Base-by-base conservation (phyloP, 164 flowering plant genomes). In the Pachysandra terminalis region DNA sequence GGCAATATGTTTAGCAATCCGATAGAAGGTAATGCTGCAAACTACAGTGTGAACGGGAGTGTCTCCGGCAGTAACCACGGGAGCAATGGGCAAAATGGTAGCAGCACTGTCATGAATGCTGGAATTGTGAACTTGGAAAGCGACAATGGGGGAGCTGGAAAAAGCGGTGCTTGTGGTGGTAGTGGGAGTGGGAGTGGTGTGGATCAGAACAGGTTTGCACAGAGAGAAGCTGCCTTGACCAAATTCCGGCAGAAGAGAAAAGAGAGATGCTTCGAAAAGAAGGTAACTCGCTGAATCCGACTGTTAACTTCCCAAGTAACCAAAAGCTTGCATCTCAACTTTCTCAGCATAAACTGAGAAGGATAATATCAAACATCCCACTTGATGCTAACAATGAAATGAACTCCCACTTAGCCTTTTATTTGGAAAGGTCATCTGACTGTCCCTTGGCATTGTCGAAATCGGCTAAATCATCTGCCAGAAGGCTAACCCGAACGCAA, bases 221-320 rank as follows among this genome's bases (percentile, higher is more conserved):
- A 84, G 59, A 83, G 96, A 71, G 91, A 79, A 73, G 96, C 94
- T 56, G 96, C 96, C 51, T 76, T 93, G 80, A 82, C 69, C 74
- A 91, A 91, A 66, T 93, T 88, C 74, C 86, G 93, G 26, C 91
- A 81, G 78, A 89, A 91, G 76, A 77, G 90, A 68, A 91, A 89
- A 71, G 97, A 89, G 54, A 80, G 92, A 75, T 89, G 96, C 79
- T 92, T 86, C 55, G 89, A 85, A 61, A 92, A 85, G 72, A 87
- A 80, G 96, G 97, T 92, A 81, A 71, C 51, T 45, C 51, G 1
- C 1, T 12, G 15, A 45, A 45, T 15, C 51, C 51, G 4, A 45
- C 10, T 45, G 10, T 45, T 45, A 45, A 45, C 51, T 45, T 32
- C 37, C 37, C 37, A 32, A 32, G 37, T 32, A 3, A 32, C 19